These are phyloP conservation scores for Hordeum vulgare DNA, from an alignment of 176 grass and related monocot species.

Conservation along the genomic window MorexV3_pseudomolecules_assembly NC_058522.1:554194013-554194512, in stretches of 20 bases:
- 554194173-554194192: too few species aligned
- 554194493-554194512: too few species aligned
- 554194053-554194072: too few species aligned
- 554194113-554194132: too few species aligned
- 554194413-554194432: not conserved
- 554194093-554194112: too few species aligned
- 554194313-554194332: slow-evolving; percentile 54
- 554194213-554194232: not conserved
- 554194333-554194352: too few species aligned
- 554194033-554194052: too few species aligned
- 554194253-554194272: not conserved
- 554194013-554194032: too few species aligned
- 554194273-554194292: slow-evolving; percentile 10
- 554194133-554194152: too few species aligned
- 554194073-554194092: too few species aligned
- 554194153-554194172: too few species aligned
- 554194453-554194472: not conserved
- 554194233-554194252: not conserved
- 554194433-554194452: not conserved
- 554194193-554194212: too few species aligned
- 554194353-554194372: slow-evolving; percentile 36
- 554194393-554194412: not conserved
- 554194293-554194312: not conserved
- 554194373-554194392: not conserved
- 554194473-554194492: not conserved